Evolutionary conservation across 1,139 yeast species (phyloP).

Genomic region (Taphrina populina): DNA sequence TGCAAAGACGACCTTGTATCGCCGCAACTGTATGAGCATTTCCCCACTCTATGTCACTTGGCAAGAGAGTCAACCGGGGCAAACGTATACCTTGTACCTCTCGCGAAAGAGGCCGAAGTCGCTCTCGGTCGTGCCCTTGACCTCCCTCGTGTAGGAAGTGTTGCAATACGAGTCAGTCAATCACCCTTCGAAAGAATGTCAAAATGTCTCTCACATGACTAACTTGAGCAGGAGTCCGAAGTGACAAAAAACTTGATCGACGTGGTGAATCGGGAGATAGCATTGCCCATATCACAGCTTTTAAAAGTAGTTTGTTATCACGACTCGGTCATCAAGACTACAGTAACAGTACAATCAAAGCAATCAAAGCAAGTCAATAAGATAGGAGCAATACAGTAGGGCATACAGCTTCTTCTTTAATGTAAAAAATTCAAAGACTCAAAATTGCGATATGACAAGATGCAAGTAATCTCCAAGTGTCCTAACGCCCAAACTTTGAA

Average conservation of each 20-base stretch:
- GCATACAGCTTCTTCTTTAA: too few relatives aligned
- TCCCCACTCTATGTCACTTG: constrained; percentile 1
- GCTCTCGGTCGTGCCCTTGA: neutral
- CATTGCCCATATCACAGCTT: neutral
- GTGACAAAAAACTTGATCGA: neutral
- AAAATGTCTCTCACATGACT: neutral
- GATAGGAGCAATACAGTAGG: too few relatives aligned
- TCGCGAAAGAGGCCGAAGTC: constrained; percentile 5
- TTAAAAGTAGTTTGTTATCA: too few relatives aligned
- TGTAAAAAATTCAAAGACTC: too few relatives aligned
- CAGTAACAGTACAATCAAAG: too few relatives aligned
- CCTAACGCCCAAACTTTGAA: too few relatives aligned
- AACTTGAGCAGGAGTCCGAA: constrained; percentile 1
- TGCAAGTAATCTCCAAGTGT: too few relatives aligned
- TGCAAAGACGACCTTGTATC: neutral
- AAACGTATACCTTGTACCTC: neutral
- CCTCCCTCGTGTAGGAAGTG: constrained; percentile 12
- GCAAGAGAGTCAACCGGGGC: neutral
- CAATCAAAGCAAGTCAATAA: too few relatives aligned
- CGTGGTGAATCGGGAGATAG: neutral
- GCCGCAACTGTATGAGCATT: constrained; percentile 4
- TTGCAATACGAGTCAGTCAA: neutral
- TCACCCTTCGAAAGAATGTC: too few relatives aligned
- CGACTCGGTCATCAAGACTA: too few relatives aligned
- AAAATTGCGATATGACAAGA: too few relatives aligned